A percentile compares a stretch with the other conserved stretches of the same genome.
phyloP scores from a whole-genome alignment of 1,284 basidiomycete species.

The Pulveroboletus sp. region DNA sequence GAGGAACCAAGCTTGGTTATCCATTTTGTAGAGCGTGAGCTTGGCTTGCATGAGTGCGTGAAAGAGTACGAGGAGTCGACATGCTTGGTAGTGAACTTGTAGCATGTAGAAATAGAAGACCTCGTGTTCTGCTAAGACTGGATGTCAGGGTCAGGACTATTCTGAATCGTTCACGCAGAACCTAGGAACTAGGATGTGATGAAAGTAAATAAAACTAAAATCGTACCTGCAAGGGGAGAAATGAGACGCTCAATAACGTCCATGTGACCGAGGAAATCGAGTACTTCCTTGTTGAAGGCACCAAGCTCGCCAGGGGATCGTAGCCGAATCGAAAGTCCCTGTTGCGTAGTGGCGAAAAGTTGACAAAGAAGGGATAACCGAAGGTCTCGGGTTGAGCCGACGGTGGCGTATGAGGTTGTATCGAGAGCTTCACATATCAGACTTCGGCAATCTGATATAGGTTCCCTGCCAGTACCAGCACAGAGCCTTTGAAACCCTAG shows the following conservation, averaged over 20 bases:
- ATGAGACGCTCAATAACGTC: conserved; percentile 42
- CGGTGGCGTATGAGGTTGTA: conserved; percentile 27
- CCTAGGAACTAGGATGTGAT: neutral
- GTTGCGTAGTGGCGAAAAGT: conserved; percentile 35
- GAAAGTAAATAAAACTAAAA: neutral
- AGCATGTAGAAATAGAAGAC: conserved; percentile 44
- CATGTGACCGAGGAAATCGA: conserved; percentile 37
- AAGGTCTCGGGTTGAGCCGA: conserved; percentile 35
- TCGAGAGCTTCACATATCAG: conserved; percentile 35
- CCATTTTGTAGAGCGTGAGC: conserved; percentile 26
- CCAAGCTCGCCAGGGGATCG: conserved; percentile 31
- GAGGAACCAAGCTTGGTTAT: conserved; percentile 36
- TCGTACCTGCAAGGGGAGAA: conserved; percentile 42
- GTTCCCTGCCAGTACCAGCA: conserved; percentile 41
- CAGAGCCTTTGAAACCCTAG: conserved; percentile 37
- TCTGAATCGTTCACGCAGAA: neutral
- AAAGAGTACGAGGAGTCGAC: conserved; percentile 41
- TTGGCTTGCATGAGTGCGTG: conserved; percentile 43
- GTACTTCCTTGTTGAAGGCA: conserved; percentile 38
- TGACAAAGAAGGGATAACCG: conserved; percentile 40
- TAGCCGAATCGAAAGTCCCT: conserved; percentile 37
- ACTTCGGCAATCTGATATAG: conserved; percentile 38
- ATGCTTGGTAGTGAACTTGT: conserved; percentile 40
- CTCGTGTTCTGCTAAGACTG: conserved; percentile 44
- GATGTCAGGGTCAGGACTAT: conserved; percentile 32